Conservation (phyloP, 768 basidiomycete genomes). For the Termitomyces sp. region DNA sequence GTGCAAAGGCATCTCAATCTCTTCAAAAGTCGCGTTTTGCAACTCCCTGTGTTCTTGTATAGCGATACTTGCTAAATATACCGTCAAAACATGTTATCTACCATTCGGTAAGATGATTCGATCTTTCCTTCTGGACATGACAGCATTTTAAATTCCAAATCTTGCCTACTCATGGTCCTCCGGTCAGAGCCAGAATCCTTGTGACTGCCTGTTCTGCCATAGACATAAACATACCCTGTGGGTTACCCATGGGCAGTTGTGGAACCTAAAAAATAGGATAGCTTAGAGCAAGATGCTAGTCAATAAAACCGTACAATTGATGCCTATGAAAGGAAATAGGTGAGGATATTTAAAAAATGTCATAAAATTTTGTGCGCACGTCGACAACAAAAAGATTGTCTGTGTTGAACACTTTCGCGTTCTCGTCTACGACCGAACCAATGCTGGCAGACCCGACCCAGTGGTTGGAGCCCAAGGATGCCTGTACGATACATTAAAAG, state of each 20-base stretch:
- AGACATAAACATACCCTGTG: slow-evolving; percentile 51
- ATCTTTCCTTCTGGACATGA: too few relatives aligned
- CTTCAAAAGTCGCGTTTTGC: too few relatives aligned
- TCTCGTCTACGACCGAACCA: slow-evolving; percentile 53
- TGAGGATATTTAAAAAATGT: not conserved
- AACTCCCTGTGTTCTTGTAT: too few relatives aligned
- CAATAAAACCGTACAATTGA: slow-evolving; percentile 24
- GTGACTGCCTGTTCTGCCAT: slow-evolving; percentile 53
- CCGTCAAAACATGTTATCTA: too few relatives aligned
- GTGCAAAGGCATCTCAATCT: too few relatives aligned
- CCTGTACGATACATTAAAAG: slow-evolving; percentile 13
- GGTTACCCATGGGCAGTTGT: slow-evolving; percentile 52
- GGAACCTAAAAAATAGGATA: slow-evolving; percentile 31
- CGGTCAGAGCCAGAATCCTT: slow-evolving; percentile 48
- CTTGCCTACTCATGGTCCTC: slow-evolving; percentile 34
- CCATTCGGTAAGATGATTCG: too few relatives aligned
- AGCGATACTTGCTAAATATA: too few relatives aligned
- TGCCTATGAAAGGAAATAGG: slow-evolving; percentile 17
- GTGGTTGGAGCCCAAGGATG: slow-evolving; percentile 53
- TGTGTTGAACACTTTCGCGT: slow-evolving; percentile 46
- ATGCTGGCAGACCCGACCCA: slow-evolving; percentile 61
- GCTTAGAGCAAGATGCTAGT: not conserved
- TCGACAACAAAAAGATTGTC: slow-evolving; percentile 53
- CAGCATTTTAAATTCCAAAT: not conserved
- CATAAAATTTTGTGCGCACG: slow-evolving; percentile 21